These are phyloP conservation scores for Diplodia sapinea DNA, from an alignment of 2,329 filamentous ascomycete species.

Conservation along the genomic window DNA sequence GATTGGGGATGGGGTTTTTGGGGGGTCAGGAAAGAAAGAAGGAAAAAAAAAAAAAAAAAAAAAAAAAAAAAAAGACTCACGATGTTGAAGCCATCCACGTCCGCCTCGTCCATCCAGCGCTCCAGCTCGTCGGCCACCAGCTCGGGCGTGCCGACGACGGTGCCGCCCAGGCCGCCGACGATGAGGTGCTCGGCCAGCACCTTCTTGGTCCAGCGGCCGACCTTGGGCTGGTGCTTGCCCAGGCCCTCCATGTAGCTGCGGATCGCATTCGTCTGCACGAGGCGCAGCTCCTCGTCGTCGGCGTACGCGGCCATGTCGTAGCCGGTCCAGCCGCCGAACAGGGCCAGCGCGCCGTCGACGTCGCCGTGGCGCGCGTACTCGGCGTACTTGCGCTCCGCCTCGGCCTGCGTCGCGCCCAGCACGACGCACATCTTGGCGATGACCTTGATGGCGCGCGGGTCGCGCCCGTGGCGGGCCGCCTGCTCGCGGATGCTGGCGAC, in stretches of 20 bases:
- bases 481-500: constrained; percentile 67
- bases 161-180: constrained; percentile 70
- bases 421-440: constrained; percentile 70
- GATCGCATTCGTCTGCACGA: constrained; percentile 28
- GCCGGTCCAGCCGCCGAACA: constrained; percentile 78
- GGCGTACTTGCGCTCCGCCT: constrained; percentile 67
- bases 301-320: constrained; percentile 66
- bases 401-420: constrained; percentile 68
- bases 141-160: constrained; percentile 67
- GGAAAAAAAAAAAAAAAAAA: constrained; percentile 8
- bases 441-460: constrained; percentile 69
- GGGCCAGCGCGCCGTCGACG: constrained; percentile 69
- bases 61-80: constrained; percentile 49
- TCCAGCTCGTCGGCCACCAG: constrained; percentile 72
- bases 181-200: constrained; percentile 72
- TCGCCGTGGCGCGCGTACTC: constrained; percentile 67
- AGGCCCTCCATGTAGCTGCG: constrained; percentile 33
- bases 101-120: constrained; percentile 69
- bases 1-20: background rate
- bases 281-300: constrained; percentile 65
- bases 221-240: constrained; percentile 36
- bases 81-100: constrained; percentile 78
- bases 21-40: too few species aligned
- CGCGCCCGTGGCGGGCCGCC: constrained; percentile 61
- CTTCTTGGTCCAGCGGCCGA: constrained; percentile 72